Percentiles rank a stretch among this genome's conserved stretches.
Evolutionary conservation across 225 moss, liverwort and hornwort genomes (phyloP).

Genomic region (Polytrichum commune): DNA sequence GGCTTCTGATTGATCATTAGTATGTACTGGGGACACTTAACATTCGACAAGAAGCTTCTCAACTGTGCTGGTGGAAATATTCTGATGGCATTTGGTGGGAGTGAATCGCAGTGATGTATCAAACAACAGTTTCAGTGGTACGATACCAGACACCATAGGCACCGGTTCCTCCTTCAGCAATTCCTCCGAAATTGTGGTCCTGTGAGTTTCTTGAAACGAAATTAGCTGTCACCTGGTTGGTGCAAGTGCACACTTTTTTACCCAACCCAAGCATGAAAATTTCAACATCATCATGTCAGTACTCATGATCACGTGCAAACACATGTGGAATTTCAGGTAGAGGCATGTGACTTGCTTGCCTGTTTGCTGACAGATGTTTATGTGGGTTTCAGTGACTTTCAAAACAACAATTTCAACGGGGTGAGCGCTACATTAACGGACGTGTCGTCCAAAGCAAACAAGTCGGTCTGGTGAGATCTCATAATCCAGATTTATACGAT

Average conservation of each 20-base stretch:
- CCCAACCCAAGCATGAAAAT: too few species aligned
- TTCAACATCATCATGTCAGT: too few species aligned
- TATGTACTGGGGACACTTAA: not conserved
- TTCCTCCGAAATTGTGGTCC: conserved; percentile 12
- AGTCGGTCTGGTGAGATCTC: conserved; percentile 31
- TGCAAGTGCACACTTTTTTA: not conserved
- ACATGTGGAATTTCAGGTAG: not conserved
- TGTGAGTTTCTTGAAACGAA: conserved; percentile 26
- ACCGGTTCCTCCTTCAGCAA: conserved; percentile 26
- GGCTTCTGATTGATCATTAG: not conserved
- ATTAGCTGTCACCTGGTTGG: not conserved
- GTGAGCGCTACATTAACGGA: conserved; percentile 8
- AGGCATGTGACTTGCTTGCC: not conserved
- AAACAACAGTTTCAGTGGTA: conserved; percentile 31
- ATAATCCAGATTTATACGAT: too few species aligned
- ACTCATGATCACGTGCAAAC: too few species aligned
- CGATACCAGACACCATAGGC: conserved; percentile 20
- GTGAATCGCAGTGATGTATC: conserved; percentile 37
- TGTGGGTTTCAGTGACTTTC: conserved; percentile 33
- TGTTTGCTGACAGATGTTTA: not conserved
- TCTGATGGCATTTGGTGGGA: not conserved
- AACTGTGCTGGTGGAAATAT: not conserved
- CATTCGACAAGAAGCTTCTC: not conserved
- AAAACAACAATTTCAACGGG: conserved; percentile 35
- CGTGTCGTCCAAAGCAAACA: conserved; percentile 8